These are phyloP conservation scores for Pneumocystis canis DNA, from an alignment of 1,139 yeast species.

Conservation along the genomic window DNA sequence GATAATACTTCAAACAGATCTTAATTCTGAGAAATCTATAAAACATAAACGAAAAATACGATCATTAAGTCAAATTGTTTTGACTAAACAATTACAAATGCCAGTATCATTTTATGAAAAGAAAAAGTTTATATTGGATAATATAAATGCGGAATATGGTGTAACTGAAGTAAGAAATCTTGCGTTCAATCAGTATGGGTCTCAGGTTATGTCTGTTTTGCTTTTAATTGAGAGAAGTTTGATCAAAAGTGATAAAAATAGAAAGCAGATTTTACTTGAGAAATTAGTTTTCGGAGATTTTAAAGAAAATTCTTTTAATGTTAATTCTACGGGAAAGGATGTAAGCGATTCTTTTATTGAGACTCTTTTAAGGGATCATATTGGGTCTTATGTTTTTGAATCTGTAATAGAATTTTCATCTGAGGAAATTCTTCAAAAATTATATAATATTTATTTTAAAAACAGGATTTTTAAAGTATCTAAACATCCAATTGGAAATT, in stretches of 20 bases:
- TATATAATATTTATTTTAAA: slow-evolving; percentile 58
- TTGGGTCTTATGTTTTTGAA: slow-evolving; percentile 84
- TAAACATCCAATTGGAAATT: slow-evolving; percentile 69
- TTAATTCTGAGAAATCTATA: not conserved
- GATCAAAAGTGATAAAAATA: not conserved
- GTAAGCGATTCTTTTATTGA: slow-evolving; percentile 75
- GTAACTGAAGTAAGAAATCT: slow-evolving; percentile 1
- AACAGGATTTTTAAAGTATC: slow-evolving; percentile 59
- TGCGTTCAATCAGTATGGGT: slow-evolving; percentile 3
- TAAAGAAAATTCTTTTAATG: not conserved
- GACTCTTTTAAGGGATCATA: slow-evolving; percentile 67
- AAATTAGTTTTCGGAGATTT: not conserved
- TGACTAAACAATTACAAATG: not conserved
- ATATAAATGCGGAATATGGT: not conserved
- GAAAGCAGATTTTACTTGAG: not conserved
- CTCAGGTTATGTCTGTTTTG: slow-evolving; percentile 3
- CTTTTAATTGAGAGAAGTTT: not conserved
- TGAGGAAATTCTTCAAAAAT: slow-evolving; percentile 50
- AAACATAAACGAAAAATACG: not conserved
- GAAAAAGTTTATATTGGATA: slow-evolving; percentile 3
- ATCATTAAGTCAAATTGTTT: not conserved
- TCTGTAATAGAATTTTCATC: slow-evolving; percentile 51
- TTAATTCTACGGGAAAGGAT: slow-evolving; percentile 16
- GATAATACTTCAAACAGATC: not conserved
- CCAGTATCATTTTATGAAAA: slow-evolving; percentile 2